A percentile compares a stretch with the other conserved stretches of the same genome.
phyloP scores from a whole-genome alignment of 306 rosid genomes.

The Cucumis sativus region DNA sequence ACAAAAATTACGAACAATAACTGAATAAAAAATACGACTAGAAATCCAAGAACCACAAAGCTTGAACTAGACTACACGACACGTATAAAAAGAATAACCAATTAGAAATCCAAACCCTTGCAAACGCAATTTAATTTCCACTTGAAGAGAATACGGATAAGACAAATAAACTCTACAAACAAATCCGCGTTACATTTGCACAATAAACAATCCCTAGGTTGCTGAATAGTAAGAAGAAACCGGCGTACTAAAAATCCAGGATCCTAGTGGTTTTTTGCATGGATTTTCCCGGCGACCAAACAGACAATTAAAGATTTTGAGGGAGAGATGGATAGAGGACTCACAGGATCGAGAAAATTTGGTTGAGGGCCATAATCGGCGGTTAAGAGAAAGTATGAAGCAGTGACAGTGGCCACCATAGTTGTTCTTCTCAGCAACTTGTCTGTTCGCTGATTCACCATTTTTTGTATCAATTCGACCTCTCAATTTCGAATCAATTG shows the following conservation, averaged over 20 bases:
- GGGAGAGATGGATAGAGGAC: neutral
- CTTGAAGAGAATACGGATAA: neutral
- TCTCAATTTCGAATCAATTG: neutral
- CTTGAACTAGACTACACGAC: neutral
- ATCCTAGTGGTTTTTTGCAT: neutral
- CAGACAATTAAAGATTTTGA: neutral
- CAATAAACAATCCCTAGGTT: neutral
- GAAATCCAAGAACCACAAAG: neutral
- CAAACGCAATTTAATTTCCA: neutral
- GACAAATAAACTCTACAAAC: neutral
- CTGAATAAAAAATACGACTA: neutral
- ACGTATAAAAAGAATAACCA: neutral
- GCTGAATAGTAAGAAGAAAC: neutral
- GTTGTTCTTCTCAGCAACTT: conserved; percentile 61
- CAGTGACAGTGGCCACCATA: conserved; percentile 53
- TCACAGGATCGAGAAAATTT: conserved; percentile 80
- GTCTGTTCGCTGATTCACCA: conserved; percentile 43
- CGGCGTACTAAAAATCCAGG: neutral
- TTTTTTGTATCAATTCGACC: neutral
- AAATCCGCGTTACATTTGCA: neutral
- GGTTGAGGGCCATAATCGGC: conserved; percentile 80
- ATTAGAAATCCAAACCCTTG: neutral
- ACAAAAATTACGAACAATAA: neutral
- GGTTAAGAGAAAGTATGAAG: conserved; percentile 84
- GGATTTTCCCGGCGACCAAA: neutral